Percentiles rank a stretch among this genome's conserved stretches.
Evolutionary conservation across 768 basidiomycete genomes (phyloP).

Genomic region (Royoungia palumana): DNA sequence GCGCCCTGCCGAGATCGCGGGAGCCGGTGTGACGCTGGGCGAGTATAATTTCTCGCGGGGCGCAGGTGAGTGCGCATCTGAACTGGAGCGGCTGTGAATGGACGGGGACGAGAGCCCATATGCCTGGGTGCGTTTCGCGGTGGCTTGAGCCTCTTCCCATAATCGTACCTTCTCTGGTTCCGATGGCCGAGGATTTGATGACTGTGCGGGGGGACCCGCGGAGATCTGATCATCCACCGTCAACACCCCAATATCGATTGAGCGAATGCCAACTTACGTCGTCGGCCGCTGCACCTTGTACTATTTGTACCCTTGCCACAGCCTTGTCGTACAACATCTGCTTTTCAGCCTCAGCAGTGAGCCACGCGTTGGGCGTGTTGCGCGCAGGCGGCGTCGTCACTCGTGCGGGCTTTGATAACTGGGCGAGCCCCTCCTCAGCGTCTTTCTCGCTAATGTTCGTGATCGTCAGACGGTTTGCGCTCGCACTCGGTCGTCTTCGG

Average conservation of each 20-base stretch:
- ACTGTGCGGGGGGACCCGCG: constrained; percentile 9
- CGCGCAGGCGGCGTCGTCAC: constrained; percentile 29
- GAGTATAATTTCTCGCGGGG: constrained; percentile 16
- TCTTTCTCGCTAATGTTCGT: constrained; percentile 40
- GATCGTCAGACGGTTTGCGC: constrained; percentile 40
- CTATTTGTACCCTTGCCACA: constrained; percentile 35
- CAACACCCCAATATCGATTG: not conserved
- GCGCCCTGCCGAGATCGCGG: constrained; percentile 38
- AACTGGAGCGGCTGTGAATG: constrained; percentile 26
- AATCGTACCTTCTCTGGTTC: constrained; percentile 75
- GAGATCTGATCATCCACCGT: constrained; percentile 9
- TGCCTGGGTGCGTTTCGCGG: constrained; percentile 58
- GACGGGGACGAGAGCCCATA: constrained; percentile 27
- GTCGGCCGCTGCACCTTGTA: constrained; percentile 36
- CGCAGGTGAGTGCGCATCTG: constrained; percentile 22
- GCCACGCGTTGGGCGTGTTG: constrained; percentile 19
- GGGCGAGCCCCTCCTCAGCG: constrained; percentile 35
- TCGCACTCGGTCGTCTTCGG: constrained; percentile 34
- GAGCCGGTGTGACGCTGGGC: constrained; percentile 9
- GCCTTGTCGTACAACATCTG: constrained; percentile 37
- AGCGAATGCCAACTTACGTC: too few species aligned
- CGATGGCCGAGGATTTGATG: constrained; percentile 46
- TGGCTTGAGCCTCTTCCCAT: constrained; percentile 65
- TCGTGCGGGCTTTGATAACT: constrained; percentile 1
- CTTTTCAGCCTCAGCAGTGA: constrained; percentile 47